Evolutionary conservation across 2,329 filamentous ascomycete genomes (phyloP), one percentile per base, ranked within the genome.

Genomic region (Ceratocystis alfenasii): DNA sequence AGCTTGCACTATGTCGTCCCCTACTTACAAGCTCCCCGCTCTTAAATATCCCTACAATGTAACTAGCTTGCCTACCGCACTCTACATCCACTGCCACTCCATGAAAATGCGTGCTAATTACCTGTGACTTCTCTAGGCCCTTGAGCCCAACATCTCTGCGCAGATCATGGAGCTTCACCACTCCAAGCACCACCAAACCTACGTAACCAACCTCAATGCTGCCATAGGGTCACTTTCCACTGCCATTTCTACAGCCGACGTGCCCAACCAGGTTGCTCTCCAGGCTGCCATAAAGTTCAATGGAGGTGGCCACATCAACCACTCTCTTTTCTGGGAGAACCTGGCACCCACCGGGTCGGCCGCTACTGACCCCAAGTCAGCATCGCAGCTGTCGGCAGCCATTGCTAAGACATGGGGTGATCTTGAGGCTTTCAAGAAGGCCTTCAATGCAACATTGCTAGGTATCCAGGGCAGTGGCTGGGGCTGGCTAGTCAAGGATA

Each of bases 281-380:
- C 86, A 88, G 71, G 78, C 81, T 20, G 83, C 83, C 68, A 85
- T 95, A 78, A 88, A 87, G 72, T 96, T 95, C 82, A 90, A 95
- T 74, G 91, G 88, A 62, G 92, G 92, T 55, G 92, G 92, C 5
- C 91, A 96, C 79, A 87, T 95, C 77, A 96, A 96, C 79, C 92
- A 96, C 80, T 86, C 85, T 0, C 84, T 96, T 45, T 96, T 96
- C 81, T 96, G 91, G 91, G 85, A 89, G 77, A 92, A 90, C 75
- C 81, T 95, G 20, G 76, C 83, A 0, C 88, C 88, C 0, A 76
- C 84, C 0, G 78, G 76, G 20, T 84, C 81, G 1, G 69, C 79
- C 0, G 83, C 86, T 6, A 81, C 88, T 1, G 78, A 83, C 60
- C 74, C 81, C 2, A 74, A 78, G 1, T 53, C 41, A 7, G 83